Base-by-base conservation (phyloP, 768 basidiomycete genomes). In the Lyophyllum shimeji region DNA sequence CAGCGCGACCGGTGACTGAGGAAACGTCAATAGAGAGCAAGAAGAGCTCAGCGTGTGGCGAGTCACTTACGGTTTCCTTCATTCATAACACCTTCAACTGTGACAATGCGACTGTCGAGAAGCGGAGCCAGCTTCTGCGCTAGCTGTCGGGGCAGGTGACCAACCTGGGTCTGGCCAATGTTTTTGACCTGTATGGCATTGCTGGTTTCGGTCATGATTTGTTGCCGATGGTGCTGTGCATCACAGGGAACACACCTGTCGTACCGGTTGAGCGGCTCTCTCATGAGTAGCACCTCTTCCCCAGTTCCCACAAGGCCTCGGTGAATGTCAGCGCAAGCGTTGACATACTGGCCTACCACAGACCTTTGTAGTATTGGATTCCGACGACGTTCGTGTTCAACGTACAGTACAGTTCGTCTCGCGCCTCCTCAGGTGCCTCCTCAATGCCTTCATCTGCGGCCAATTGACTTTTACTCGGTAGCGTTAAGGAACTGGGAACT, bases 121-220 rank as follows among this genome's bases (percentile, higher is more conserved):
- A 94, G 73, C 0, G 89, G 85, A 4, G 93, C 80, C 17, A 95
- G 74, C 61, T 81, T 79, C 0, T 67, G 50, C 0, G 83, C 89
- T 12, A 87, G 77, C 20, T 69, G 72, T 31, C 81, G 78, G 1
- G 90, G 86, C 21, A 95, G 66, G 70, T 95, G 93, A 1, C 93
- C 93, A 2, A 95, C 92, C 79, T 93, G 88, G 12, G 72, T 72
- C 1, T 77, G 75, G 1, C 79, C 76, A 40, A 93, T 92, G 64
- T 95, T 95, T 66, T 82, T 77, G 24, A 95, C 92, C 74, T 90
- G 83, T 23, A 93, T 86, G 1, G 89, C 87, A 68, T 92, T 90
- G 25, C 87, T 90, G 46, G 53, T 24, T 7, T n/a, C 31, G 7
- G 31, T 1, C 18, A 18, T 46, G 13, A 51, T 18, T 33, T 42